A percentile compares a stretch with the other conserved stretches of the same genome.
Evolutionary conservation across 257 asterid species (phyloP).

Genomic region (Salvia hispanica): DNA sequence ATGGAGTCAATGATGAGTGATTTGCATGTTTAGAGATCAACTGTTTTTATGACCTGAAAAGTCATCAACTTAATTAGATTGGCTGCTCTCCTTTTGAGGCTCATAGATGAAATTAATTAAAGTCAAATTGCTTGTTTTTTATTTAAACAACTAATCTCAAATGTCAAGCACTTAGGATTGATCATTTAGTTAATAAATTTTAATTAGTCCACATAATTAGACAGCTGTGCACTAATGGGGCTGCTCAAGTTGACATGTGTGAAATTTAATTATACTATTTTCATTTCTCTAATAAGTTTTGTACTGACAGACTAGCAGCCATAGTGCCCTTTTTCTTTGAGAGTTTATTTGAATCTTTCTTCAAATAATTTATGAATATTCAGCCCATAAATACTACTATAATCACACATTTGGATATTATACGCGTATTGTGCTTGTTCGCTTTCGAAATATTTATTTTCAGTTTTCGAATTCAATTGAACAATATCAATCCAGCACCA

Average conservation of each 20-base stretch:
- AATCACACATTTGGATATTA: too few relatives aligned
- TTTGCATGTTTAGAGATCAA: conserved; percentile 31
- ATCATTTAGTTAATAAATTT: conserved; percentile 10
- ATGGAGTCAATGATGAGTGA: conserved; percentile 32
- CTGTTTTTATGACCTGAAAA: conserved; percentile 28
- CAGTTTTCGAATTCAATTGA: too few relatives aligned
- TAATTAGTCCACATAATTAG: conserved; percentile 34
- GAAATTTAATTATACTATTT: conserved; percentile 14
- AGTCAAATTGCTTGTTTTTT: neutral
- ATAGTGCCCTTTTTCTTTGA: neutral
- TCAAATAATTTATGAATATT: too few relatives aligned
- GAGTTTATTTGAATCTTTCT: neutral
- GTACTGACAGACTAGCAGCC: too few relatives aligned
- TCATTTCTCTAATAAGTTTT: neutral
- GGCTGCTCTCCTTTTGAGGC: conserved; percentile 1
- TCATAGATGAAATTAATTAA: conserved; percentile 14
- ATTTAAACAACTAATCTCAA: neutral
- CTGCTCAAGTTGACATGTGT: conserved; percentile 38
- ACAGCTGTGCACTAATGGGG: conserved; percentile 28
- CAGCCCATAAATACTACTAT: too few relatives aligned
- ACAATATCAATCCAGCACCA: too few relatives aligned
- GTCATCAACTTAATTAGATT: conserved; percentile 14
- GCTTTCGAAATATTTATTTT: too few relatives aligned
- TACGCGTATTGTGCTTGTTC: too few relatives aligned
- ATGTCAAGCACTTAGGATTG: conserved; percentile 23